phyloP scores from a whole-genome alignment of 2,329 filamentous ascomycete species.

The Ceratocystis papillata region DNA sequence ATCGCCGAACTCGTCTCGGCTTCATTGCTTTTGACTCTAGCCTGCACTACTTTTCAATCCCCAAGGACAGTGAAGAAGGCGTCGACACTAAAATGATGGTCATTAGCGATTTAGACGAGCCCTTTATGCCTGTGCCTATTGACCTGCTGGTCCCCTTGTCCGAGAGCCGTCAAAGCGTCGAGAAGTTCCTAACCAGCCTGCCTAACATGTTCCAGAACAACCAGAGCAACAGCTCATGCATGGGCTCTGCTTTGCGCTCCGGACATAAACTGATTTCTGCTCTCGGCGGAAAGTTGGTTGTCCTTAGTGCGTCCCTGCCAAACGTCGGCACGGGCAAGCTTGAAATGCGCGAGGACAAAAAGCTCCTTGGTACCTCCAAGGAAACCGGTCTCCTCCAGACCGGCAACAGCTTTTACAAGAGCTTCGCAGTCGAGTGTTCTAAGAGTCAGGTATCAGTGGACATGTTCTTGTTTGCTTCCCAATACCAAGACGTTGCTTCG shows the following conservation, averaged over 20 bases:
- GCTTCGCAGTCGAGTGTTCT: slow-evolving; percentile 95
- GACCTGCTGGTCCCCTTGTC: slow-evolving; percentile 82
- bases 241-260: slow-evolving; percentile 85
- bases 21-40: slow-evolving; percentile 94
- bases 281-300: slow-evolving; percentile 87
- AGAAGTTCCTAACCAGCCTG: slow-evolving; percentile 79
- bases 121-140: slow-evolving; percentile 86
- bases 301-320: slow-evolving; percentile 79
- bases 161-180: slow-evolving; percentile 82
- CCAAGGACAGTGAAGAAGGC: slow-evolving; percentile 74
- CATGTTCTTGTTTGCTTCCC: slow-evolving; percentile 93
- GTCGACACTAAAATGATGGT: slow-evolving; percentile 85
- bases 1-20: slow-evolving; percentile 79
- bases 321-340: slow-evolving; percentile 84
- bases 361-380: slow-evolving; percentile 84
- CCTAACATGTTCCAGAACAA: slow-evolving; percentile 96
- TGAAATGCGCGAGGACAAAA: slow-evolving; percentile 93
- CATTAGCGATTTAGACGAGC: slow-evolving; percentile 88
- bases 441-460: slow-evolving; percentile 98
- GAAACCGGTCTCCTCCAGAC: slow-evolving; percentile 82
- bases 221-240: slow-evolving; percentile 77
- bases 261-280: slow-evolving; percentile 93
- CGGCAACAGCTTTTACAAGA: slow-evolving; percentile 95
- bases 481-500: slow-evolving; percentile 95
- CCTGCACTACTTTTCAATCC: slow-evolving; percentile 91